These are phyloP conservation scores for Pyrenula aspistea DNA, from an alignment of 495 filamentous ascomycete genomes.

Conservation along the genomic window DNA sequence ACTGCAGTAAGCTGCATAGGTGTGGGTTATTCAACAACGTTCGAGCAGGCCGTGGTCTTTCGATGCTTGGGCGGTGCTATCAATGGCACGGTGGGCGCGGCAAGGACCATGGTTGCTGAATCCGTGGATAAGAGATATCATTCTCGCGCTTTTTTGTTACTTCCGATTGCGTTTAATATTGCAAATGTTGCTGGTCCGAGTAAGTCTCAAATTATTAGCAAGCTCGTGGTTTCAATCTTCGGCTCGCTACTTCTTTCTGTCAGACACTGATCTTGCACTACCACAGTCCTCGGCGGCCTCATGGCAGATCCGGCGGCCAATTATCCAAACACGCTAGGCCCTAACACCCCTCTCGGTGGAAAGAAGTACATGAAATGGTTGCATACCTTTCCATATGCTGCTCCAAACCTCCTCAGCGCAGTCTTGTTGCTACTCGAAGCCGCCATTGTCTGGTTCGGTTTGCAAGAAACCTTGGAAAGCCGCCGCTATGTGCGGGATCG, in stretches of 20 bases:
- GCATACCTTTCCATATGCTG: constrained; percentile 55
- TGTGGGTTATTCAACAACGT: constrained; percentile 67
- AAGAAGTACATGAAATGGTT: constrained; percentile 50
- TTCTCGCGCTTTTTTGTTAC: constrained; percentile 51
- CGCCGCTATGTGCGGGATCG: constrained; percentile 15
- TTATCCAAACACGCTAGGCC: constrained; percentile 57
- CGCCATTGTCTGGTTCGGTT: constrained; percentile 43
- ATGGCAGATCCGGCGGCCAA: constrained; percentile 61
- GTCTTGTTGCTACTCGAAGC: constrained; percentile 47
- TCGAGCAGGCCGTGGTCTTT: constrained; percentile 62
- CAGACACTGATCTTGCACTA: not conserved
- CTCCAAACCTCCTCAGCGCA: constrained; percentile 65
- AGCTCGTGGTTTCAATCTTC: not conserved
- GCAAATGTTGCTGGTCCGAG: constrained; percentile 59
- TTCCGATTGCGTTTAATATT: constrained; percentile 71
- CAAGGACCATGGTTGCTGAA: constrained; percentile 73
- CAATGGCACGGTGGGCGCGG: constrained; percentile 75
- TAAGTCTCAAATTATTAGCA: not conserved
- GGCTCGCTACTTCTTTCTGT: not conserved
- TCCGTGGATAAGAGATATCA: constrained; percentile 65
- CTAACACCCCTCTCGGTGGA: constrained; percentile 35
- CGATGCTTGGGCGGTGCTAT: constrained; percentile 61
- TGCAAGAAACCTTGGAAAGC: constrained; percentile 42
- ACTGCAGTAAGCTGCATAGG: constrained; percentile 61
- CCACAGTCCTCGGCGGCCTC: constrained; percentile 51